Percentiles rank a stretch among this genome's conserved stretches.
Conservation (phyloP, 2,329 filamentous ascomycete genomes). For the Alternaria sp. region DNA sequence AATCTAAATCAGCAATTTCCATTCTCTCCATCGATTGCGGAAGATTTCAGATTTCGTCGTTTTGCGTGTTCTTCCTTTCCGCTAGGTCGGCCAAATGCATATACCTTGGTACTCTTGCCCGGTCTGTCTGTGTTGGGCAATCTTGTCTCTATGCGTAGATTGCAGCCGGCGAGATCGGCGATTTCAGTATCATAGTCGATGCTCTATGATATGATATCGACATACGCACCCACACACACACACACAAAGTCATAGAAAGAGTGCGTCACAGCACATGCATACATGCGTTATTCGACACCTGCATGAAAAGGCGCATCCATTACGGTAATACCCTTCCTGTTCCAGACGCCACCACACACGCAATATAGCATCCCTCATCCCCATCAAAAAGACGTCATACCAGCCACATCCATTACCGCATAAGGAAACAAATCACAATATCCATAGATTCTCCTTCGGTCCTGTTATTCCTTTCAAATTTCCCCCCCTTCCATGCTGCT, state of each 20-base stretch:
- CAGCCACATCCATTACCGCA: slow-evolving; percentile 4
- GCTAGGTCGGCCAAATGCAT: not conserved
- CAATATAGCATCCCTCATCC: not conserved
- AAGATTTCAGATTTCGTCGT: not conserved
- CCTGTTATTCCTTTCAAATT: slow-evolving; percentile 6
- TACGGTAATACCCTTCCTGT: not conserved
- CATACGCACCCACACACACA: not conserved
- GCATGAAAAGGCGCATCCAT: not conserved
- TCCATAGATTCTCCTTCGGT: slow-evolving; percentile 21
- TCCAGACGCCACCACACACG: not conserved
- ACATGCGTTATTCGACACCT: not conserved
- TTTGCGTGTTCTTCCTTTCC: not conserved
- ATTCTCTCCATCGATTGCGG: not conserved
- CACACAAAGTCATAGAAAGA: not conserved
- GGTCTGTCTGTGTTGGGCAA: slow-evolving; percentile 6
- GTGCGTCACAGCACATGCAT: not conserved
- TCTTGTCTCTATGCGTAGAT: slow-evolving; percentile 1
- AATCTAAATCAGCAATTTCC: not conserved
- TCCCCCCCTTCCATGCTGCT: too few species aligned
- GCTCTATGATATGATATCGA: not conserved
- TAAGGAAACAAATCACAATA: slow-evolving; percentile 8
- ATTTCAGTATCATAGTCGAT: not conserved
- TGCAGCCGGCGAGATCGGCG: slow-evolving; percentile 7
- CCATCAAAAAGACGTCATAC: not conserved
- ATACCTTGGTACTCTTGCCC: slow-evolving; percentile 1